Evolutionary conservation across 2,329 filamentous ascomycete genomes (phyloP).

Genomic region (Aspergillus ustus): DNA sequence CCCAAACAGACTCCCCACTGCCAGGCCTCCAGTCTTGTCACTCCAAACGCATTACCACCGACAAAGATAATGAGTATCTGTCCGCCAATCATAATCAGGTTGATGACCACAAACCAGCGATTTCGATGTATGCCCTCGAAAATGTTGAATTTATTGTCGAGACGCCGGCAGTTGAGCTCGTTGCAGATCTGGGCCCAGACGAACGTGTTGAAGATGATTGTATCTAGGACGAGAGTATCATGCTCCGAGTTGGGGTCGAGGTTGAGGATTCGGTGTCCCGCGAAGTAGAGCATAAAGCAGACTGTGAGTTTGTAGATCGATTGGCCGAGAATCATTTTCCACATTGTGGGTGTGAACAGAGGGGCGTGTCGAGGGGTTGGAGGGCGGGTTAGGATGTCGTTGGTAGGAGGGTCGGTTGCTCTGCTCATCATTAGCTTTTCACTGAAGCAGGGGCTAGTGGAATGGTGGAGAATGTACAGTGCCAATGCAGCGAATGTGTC

Average conservation of each 20-base stretch:
- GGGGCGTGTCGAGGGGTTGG: constrained; percentile 75
- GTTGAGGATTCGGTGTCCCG: constrained; percentile 61
- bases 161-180: constrained; percentile 91
- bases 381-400: constrained; percentile 78
- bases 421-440: neutral
- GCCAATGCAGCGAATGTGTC: constrained; percentile 90
- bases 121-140: constrained; percentile 87
- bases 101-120: constrained; percentile 86
- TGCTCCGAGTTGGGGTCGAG: constrained; percentile 50
- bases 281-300: constrained; percentile 84
- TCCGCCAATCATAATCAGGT: constrained; percentile 82
- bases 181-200: constrained; percentile 99
- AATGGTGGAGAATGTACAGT: constrained; percentile 47
- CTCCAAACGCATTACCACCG: constrained; percentile 79
- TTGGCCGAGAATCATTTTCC: constrained; percentile 99
- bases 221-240: constrained; percentile 64
- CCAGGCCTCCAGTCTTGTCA: constrained; percentile 67
- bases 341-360: constrained; percentile 88
- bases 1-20: constrained; percentile 90
- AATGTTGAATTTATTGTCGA: constrained; percentile 95
- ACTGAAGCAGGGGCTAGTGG: neutral
- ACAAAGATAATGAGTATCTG: constrained; percentile 90
- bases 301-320: constrained; percentile 82
- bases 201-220: constrained; percentile 95
- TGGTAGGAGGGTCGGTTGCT: constrained; percentile 84